Evolutionary conservation across 2,329 filamentous ascomycete genomes (phyloP).

Genomic region (Nemania serpens): DNA sequence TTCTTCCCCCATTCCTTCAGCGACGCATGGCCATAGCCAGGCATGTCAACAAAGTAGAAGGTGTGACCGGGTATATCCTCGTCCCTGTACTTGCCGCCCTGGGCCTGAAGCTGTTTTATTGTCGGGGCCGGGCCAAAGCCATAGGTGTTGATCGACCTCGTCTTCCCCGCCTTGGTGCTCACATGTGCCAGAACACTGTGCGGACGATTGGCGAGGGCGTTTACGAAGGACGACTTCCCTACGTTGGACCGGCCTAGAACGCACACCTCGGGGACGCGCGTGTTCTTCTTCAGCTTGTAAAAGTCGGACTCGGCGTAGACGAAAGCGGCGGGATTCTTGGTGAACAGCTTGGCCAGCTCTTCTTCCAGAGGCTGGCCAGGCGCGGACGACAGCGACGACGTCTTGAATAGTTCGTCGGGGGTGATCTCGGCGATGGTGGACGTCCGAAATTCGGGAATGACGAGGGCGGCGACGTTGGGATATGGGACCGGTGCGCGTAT

Average conservation of each 20-base stretch:
- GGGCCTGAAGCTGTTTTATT: conserved; percentile 34
- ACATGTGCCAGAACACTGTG: conserved; percentile 52
- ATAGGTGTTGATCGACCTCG: conserved; percentile 60
- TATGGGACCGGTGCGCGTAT: conserved; percentile 19
- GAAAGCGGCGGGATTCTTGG: conserved; percentile 35
- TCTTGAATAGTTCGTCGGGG: conserved; percentile 40
- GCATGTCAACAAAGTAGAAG: conserved; percentile 57
- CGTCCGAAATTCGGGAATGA: conserved; percentile 36
- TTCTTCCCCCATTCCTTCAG: conserved; percentile 57
- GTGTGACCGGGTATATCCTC: conserved; percentile 52
- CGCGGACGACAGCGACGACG: conserved; percentile 31
- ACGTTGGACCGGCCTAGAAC: conserved; percentile 88
- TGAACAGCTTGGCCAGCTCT: conserved; percentile 36
- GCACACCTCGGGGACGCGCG: conserved; percentile 65
- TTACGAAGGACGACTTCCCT: conserved; percentile 87
- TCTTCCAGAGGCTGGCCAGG: conserved; percentile 33
- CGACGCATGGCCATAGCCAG: conserved; percentile 55
- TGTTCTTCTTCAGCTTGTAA: conserved; percentile 56
- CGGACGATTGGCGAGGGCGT: conserved; percentile 70
- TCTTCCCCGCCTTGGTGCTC: conserved; percentile 57
- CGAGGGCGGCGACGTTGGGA: conserved; percentile 38
- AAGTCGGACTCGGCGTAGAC: conserved; percentile 43
- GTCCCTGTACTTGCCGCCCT: conserved; percentile 31
- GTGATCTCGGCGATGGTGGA: conserved; percentile 36
- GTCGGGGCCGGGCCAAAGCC: conserved; percentile 52